Conservation (phyloP, 225 moss, liverwort and hornwort species). For the Straminergon stramineum region DNA sequence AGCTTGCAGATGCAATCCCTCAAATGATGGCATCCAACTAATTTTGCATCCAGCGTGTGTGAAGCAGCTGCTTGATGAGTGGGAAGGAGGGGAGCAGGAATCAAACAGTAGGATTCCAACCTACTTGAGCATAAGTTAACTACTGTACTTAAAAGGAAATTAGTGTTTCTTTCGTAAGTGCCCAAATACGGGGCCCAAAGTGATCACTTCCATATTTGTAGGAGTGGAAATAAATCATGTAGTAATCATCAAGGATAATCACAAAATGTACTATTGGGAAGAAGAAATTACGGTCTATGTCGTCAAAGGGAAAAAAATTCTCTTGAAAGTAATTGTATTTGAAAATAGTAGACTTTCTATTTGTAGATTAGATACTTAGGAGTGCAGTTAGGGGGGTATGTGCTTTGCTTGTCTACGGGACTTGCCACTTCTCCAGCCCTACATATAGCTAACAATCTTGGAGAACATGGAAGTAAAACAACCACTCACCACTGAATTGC, state of each 20-base stretch:
- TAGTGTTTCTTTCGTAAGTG: not conserved
- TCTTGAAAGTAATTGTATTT: not conserved
- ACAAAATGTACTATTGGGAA: no score
- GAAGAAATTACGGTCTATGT: not conserved
- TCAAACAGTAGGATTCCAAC: not conserved
- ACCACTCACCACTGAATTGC: accelerated
- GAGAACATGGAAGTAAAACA: not conserved
- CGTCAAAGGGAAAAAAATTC: no score
- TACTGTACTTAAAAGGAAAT: not conserved
- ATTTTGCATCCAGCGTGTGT: not conserved
- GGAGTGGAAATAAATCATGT: not conserved
- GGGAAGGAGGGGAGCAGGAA: not conserved
- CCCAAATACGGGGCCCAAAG: not conserved
- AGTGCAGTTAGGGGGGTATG: accelerated
- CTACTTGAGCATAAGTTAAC: not conserved
- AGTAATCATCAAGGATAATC: not conserved
- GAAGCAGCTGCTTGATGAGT: not conserved
- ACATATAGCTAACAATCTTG: no score
- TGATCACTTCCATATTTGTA: not conserved
- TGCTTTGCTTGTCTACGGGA: not conserved
- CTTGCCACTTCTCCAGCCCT: not conserved
- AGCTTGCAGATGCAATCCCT: not conserved
- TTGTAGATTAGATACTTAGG: not conserved
- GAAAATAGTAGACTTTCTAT: not conserved
- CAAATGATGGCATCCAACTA: not conserved